Conservation (phyloP, 768 basidiomycete genomes). For the Naganishia antarctica region DNA sequence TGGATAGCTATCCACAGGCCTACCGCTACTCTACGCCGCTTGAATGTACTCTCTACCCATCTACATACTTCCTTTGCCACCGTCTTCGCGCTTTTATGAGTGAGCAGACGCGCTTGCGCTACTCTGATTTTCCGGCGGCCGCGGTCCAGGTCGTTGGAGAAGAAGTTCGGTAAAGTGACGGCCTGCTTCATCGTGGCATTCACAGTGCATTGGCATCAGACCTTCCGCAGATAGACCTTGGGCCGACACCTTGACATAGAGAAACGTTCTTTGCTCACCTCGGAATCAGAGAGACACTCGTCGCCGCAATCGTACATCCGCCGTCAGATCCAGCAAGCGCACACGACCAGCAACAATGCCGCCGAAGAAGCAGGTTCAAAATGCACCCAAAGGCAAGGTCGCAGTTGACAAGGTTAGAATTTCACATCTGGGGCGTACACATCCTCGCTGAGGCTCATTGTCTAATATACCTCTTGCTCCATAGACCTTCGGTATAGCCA, state of each 20-base stretch:
- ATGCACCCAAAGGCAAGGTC: constrained; percentile 21
- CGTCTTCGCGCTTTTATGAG: not conserved
- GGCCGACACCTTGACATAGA: too few relatives aligned
- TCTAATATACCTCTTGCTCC: too few relatives aligned
- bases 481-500: constrained; percentile 54
- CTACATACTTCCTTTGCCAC: too few relatives aligned
- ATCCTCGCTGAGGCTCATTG: too few relatives aligned
- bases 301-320: constrained; percentile 4
- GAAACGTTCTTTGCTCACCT: not conserved
- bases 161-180: constrained; percentile 10
- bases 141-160: not conserved
- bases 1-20: too few relatives aligned
- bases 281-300: not conserved
- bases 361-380: constrained; percentile 23
- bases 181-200: not conserved
- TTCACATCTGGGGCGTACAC: too few relatives aligned
- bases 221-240: not conserved
- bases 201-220: too few relatives aligned
- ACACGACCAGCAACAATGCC: constrained; percentile 26
- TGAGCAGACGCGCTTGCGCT: not conserved
- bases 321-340: too few relatives aligned
- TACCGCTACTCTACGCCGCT: too few relatives aligned
- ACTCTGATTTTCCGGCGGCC: constrained; percentile 16
- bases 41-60: too few relatives aligned
- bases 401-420: constrained; percentile 28